Evolutionary conservation across 176 grass and related monocot genomes (phyloP).

Genomic region (Eremochloa ophiuroides): DNA sequence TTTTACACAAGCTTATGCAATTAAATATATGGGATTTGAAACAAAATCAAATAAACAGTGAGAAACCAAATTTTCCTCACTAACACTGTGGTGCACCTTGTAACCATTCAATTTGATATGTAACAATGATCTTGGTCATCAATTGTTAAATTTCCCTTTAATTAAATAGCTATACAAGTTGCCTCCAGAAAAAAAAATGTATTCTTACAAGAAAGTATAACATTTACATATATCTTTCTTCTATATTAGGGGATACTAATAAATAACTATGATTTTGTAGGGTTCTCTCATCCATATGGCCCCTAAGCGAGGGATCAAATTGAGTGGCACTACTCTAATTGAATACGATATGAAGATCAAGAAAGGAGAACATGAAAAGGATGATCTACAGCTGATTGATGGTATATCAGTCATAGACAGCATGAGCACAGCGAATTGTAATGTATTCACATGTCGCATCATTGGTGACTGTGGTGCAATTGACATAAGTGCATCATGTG

Average conservation of each 20-base stretch:
- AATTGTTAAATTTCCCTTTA: not conserved
- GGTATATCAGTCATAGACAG: not conserved
- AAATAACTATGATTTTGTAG: slow-evolving; percentile 10
- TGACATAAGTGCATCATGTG: not conserved
- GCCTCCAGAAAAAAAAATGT: too few relatives aligned
- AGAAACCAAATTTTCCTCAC: too few relatives aligned
- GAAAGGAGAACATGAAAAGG: not conserved
- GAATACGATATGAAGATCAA: slow-evolving; percentile 25
- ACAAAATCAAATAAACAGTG: too few relatives aligned
- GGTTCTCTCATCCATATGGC: slow-evolving; percentile 5
- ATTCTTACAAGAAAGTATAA: not conserved
- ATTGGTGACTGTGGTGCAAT: not conserved
- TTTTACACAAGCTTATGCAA: too few relatives aligned
- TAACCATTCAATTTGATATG: too few relatives aligned
- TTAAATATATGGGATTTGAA: too few relatives aligned
- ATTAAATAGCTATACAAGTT: too few relatives aligned
- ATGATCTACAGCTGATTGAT: slow-evolving; percentile 28
- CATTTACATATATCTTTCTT: not conserved
- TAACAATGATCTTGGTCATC: not conserved
- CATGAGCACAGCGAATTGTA: not conserved
- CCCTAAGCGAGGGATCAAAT: slow-evolving; percentile 24
- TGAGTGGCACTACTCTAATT: not conserved
- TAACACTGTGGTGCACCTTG: not conserved
- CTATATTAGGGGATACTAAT: too few relatives aligned
- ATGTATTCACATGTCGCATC: not conserved